A percentile compares a stretch with the other conserved stretches of the same genome.
Conservation (phyloP, 305 asterid species). For the Fraxinus latifolia region DNA sequence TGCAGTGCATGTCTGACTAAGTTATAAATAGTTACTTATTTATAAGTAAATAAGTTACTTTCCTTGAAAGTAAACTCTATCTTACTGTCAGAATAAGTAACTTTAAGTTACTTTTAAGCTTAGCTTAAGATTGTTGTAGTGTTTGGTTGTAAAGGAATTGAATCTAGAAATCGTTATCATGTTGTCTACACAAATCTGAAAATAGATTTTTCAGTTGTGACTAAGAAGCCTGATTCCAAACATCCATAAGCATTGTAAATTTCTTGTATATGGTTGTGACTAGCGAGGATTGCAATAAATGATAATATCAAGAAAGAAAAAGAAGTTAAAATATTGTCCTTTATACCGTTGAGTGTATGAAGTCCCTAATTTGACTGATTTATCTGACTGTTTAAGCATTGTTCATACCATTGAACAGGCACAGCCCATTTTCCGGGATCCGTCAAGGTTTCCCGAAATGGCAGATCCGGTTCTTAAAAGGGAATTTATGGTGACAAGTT, state of each 20-base stretch:
- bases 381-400: neutral
- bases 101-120: neutral
- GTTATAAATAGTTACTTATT: neutral
- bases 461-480: constrained; percentile 42
- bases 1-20: neutral
- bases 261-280: neutral
- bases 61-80: neutral
- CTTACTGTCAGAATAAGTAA: neutral
- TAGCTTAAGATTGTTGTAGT: neutral
- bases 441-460: constrained; percentile 45
- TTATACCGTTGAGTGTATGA: neutral
- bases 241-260: neutral
- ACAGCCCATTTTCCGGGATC: constrained; percentile 42
- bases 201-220: neutral
- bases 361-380: neutral
- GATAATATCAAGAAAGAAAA: neutral
- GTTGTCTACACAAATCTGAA: neutral
- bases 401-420: constrained; percentile 26
- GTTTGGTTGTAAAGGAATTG: neutral
- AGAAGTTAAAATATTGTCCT: neutral
- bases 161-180: neutral
- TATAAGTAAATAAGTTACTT: neutral
- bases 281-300: neutral
- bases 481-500: constrained; percentile 35
- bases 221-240: neutral